These are phyloP conservation scores for Acacia concinna DNA, from an alignment of 331 rosid species.

Conservation along the genomic window DNA sequence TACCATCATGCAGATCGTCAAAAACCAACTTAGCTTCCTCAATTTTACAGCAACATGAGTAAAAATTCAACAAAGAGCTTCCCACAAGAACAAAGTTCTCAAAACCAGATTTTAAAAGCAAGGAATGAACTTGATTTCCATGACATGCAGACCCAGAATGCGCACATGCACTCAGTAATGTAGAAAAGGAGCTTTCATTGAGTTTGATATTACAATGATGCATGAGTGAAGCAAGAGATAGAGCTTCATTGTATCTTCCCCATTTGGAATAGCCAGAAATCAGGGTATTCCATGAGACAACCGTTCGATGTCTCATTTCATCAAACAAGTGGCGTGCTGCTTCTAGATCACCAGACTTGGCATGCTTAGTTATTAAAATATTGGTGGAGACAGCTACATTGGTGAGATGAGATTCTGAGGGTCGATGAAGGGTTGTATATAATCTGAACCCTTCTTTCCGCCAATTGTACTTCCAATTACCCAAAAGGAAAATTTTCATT, in stretches of 20 bases:
- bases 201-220: constrained; percentile 44
- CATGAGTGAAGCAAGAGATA: constrained; percentile 55
- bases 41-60: constrained; percentile 43
- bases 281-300: constrained; percentile 73
- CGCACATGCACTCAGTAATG: constrained; percentile 54
- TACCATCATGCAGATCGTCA: constrained; percentile 57
- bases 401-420: constrained; percentile 29
- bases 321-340: constrained; percentile 60
- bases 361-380: constrained; percentile 32
- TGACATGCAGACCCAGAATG: constrained; percentile 45
- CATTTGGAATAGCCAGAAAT: constrained; percentile 69
- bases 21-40: constrained; percentile 64
- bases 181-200: constrained; percentile 59
- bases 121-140: constrained; percentile 67
- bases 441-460: constrained; percentile 30
- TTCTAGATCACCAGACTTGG: constrained; percentile 47
- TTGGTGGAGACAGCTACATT: constrained; percentile 50
- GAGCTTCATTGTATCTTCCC: constrained; percentile 51
- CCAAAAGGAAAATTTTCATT: constrained; percentile 12
- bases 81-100: constrained; percentile 59
- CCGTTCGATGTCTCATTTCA: constrained; percentile 59
- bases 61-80: constrained; percentile 56
- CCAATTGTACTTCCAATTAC: constrained; percentile 45
- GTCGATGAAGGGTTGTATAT: constrained; percentile 42
- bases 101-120: constrained; percentile 57